Percentiles rank a stretch among this genome's conserved stretches.
Evolutionary conservation across 1,284 basidiomycete genomes (phyloP).

Genomic region (Phaffia rhodozyma): DNA sequence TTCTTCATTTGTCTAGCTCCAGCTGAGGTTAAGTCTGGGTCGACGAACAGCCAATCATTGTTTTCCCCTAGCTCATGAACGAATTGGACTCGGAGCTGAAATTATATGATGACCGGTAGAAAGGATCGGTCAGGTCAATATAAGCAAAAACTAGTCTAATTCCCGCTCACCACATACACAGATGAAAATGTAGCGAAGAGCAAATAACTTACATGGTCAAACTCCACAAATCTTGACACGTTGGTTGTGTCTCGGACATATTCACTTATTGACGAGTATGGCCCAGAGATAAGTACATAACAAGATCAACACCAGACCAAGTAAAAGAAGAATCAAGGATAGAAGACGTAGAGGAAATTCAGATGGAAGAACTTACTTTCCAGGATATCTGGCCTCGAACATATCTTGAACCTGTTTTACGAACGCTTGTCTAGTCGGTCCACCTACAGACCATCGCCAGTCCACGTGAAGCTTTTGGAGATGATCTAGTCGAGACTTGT

Average conservation of each 20-base stretch:
- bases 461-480: slow-evolving; percentile 11
- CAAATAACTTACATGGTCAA: neutral
- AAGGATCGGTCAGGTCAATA: neutral
- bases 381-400: slow-evolving; percentile 26
- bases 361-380: slow-evolving; percentile 23
- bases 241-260: neutral
- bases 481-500: neutral
- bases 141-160: neutral
- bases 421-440: slow-evolving; percentile 22
- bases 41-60: too few relatives aligned
- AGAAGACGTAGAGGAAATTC: neutral
- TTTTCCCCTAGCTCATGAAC: too few relatives aligned
- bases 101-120: too few relatives aligned
- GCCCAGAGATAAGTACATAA: too few relatives aligned
- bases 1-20: too few relatives aligned
- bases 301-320: neutral
- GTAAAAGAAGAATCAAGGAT: neutral
- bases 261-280: neutral
- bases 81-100: too few relatives aligned
- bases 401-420: slow-evolving; percentile 27
- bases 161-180: neutral
- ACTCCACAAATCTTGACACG: too few relatives aligned
- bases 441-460: slow-evolving; percentile 6
- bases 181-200: neutral
- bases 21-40: too few relatives aligned